Percentiles rank a stretch among this genome's conserved stretches.
phyloP scores from a whole-genome alignment of 2,329 filamentous ascomycete genomes.

The Ophiocordyceps camponoti-rufipedis region DNA sequence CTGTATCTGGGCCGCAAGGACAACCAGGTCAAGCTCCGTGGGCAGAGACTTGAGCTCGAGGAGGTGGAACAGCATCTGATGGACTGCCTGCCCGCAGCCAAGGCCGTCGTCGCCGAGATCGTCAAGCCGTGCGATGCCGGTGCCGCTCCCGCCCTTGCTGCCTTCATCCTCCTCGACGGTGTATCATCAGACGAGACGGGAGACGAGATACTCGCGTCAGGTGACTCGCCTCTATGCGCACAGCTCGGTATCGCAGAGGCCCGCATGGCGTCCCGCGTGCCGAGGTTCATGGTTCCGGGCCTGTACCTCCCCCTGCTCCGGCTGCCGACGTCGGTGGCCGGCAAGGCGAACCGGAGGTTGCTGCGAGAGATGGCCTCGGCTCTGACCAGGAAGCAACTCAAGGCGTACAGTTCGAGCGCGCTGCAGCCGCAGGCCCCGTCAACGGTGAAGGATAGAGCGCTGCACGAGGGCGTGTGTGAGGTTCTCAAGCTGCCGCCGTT shows the following conservation, averaged over 20 bases:
- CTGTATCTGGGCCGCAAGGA: conserved; percentile 6
- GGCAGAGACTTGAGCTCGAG: conserved; percentile 7
- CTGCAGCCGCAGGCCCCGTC: neutral
- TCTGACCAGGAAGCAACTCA: neutral
- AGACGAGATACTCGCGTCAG: neutral
- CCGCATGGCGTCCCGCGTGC: neutral
- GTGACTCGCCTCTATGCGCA: neutral
- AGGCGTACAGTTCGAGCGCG: neutral
- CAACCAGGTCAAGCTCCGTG: conserved; percentile 7
- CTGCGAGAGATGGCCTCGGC: neutral
- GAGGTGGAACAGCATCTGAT: conserved; percentile 5
- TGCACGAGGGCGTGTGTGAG: neutral
- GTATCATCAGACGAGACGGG: neutral
- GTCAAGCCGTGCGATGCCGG: neutral
- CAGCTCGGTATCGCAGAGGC: neutral
- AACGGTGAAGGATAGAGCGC: neutral
- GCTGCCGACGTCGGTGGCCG: neutral
- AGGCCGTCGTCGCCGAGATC: conserved; percentile 1
- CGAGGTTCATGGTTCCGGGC: conserved; percentile 3
- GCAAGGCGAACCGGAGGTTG: conserved; percentile 1
- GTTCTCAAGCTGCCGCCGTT: neutral
- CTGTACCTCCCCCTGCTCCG: conserved; percentile 2
- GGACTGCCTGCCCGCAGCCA: neutral
- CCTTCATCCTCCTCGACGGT: neutral
- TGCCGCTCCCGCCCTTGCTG: neutral